These are phyloP conservation scores for Millerozyma miso DNA, from an alignment of 805 yeast species.

Conservation along the genomic window DNA sequence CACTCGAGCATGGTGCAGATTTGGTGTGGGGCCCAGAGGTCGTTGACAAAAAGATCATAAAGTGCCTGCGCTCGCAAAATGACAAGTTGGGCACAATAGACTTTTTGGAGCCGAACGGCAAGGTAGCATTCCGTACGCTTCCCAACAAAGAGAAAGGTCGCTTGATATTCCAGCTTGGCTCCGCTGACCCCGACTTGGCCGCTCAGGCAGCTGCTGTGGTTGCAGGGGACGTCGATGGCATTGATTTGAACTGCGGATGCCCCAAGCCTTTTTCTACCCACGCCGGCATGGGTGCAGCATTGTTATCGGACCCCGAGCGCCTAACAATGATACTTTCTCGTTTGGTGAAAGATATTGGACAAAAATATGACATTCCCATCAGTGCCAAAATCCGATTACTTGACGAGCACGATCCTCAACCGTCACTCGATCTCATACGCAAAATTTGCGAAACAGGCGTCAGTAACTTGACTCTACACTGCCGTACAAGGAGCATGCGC, in stretches of 20 bases:
- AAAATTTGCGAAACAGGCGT: conserved; percentile 68
- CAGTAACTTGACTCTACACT: conserved; percentile 81
- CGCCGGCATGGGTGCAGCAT: conserved; percentile 97
- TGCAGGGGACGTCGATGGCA: conserved; percentile 83
- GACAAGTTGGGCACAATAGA: conserved; percentile 56
- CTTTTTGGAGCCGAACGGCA: conserved; percentile 37
- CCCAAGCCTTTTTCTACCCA: conserved; percentile 95
- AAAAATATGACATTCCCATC: conserved; percentile 70
- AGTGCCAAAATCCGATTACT: conserved; percentile 86
- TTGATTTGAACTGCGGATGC: conserved; percentile 94
- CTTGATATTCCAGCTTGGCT: conserved; percentile 87
- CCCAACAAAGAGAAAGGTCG: conserved; percentile 58
- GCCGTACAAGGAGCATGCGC: conserved; percentile 86
- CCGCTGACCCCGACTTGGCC: conserved; percentile 78
- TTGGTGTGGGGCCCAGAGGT: conserved; percentile 94
- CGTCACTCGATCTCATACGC: conserved; percentile 57
- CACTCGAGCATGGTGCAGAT: conserved; percentile 85
- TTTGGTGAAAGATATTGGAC: conserved; percentile 77
- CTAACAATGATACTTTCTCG: conserved; percentile 63
- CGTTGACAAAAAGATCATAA: conserved; percentile 76
- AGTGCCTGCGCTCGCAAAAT: conserved; percentile 64
- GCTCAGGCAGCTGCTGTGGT: conserved; percentile 82
- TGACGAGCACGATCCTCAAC: conserved; percentile 47
- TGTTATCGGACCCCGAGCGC: conserved; percentile 75
- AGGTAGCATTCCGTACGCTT: conserved; percentile 67